phyloP scores from a whole-genome alignment of 495 filamentous ascomycete species.

The Hypoxylon fragiforme region DNA sequence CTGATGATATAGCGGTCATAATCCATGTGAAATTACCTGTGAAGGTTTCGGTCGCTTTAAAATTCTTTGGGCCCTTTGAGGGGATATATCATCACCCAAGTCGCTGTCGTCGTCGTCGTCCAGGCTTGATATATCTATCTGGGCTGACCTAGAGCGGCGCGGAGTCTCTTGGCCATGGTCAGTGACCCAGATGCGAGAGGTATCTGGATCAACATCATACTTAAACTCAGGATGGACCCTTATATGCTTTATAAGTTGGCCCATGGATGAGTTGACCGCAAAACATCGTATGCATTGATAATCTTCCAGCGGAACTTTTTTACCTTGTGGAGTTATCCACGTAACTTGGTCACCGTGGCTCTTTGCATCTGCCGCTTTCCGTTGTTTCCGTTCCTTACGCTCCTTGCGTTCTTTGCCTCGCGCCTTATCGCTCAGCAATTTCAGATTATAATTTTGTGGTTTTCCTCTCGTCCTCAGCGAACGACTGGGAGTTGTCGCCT shows the following conservation, averaged over 20 bases:
- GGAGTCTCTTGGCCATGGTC: constrained; percentile 33
- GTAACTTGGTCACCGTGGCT: constrained; percentile 43
- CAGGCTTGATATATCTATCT: constrained; percentile 17
- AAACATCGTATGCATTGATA: constrained; percentile 53
- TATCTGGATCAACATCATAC: constrained; percentile 44
- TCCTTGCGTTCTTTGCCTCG: constrained; percentile 50
- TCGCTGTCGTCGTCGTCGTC: constrained; percentile 34
- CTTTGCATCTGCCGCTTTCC: constrained; percentile 34
- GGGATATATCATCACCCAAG: constrained; percentile 23
- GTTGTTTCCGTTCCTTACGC: constrained; percentile 44
- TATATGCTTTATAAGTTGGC: constrained; percentile 50
- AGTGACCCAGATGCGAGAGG: constrained; percentile 32
- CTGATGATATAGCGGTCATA: background rate
- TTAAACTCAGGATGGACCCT: constrained; percentile 48
- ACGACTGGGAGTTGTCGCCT: constrained; percentile 45
- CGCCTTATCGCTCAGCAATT: constrained; percentile 50
- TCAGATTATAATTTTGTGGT: constrained; percentile 58
- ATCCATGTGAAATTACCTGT: constrained; percentile 15
- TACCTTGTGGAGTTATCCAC: constrained; percentile 47
- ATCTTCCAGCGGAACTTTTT: constrained; percentile 45
- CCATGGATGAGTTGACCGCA: constrained; percentile 44
- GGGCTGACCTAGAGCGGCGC: constrained; percentile 26
- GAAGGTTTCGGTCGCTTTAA: constrained; percentile 13
- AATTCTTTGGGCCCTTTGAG: constrained; percentile 37
- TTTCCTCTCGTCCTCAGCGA: constrained; percentile 44